Evolutionary conservation across 2,329 filamentous ascomycete species (phyloP), one percentile per base, ranked within the genome.

Genomic region (Xylaria sp.): DNA sequence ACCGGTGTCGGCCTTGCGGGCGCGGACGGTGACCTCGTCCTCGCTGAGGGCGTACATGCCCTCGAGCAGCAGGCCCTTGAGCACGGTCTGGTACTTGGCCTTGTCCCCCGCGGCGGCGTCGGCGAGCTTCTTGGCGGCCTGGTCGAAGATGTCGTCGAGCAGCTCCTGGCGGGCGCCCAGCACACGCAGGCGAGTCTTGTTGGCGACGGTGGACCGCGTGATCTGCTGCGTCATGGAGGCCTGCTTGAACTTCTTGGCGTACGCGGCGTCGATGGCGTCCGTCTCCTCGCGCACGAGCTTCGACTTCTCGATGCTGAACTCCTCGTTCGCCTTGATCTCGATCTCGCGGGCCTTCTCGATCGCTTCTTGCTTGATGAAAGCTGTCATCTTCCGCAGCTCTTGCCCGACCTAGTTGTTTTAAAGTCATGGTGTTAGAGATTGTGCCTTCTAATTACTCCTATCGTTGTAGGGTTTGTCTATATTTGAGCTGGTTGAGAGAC

Each of bases 371-470:
- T 94, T 93, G 90, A 99, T 99, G 89, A 99, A 99, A 80, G 94
- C 95, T 69, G 96, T 98, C 96, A 99, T 99, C 90, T 99, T 99
- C 88, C 93, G 94, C 84, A 99, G 93, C 90, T 99, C 96, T 84
- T 93, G 91, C 84, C 93, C 91, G 88, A 99, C 96, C 94, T 98
- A 81, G 72, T 58, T n/a, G 13, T 46, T 46, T 46, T 46, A 3
- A n/a, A 46, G 41, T 64, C 62, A 33, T 28, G 48, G 54, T 46
- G 20, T 1, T 59, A 67, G 65, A 31, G 33, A 23, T 20, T 48
- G 46, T 56, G 62, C 12, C 25, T 58, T n/a, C 28, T 64, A 23
- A 36, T 15, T 9, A n/a, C 64, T 49, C 15, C 31, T 13, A 25
- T 39, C 12, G 8, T 39, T 18, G 33, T 63, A 51, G 51, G 33